Conservation (phyloP, 192 early-diverging fungal genomes). For the Bifiguratus adelaidae region DNA sequence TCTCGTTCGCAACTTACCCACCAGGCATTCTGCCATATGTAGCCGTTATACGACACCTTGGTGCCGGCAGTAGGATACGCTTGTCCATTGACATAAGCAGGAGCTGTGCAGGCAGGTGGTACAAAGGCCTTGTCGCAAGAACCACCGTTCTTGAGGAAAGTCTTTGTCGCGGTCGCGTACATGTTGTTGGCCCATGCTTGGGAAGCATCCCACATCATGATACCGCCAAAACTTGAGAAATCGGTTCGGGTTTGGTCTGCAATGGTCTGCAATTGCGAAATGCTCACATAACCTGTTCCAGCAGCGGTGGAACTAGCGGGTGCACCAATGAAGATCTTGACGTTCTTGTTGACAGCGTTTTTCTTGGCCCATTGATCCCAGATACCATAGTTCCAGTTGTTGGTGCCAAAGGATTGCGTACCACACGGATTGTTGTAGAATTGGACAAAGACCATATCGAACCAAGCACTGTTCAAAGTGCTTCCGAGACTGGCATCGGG, state of each 20-base stretch:
- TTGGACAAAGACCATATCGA: constrained; percentile 54
- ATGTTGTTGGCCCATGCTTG: constrained; percentile 16
- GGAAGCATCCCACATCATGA: constrained; percentile 48
- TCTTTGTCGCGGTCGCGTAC: constrained; percentile 7
- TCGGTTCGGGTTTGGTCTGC: constrained; percentile 18
- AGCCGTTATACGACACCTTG: constrained; percentile 32
- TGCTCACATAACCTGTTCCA: constrained; percentile 36
- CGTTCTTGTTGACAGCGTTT: constrained; percentile 41
- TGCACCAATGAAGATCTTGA: constrained; percentile 51
- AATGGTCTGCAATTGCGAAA: constrained; percentile 23
- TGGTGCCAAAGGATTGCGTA: constrained; percentile 17
- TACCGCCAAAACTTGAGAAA: constrained; percentile 41
- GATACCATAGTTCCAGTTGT: constrained; percentile 28
- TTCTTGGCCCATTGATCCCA: constrained; percentile 53
- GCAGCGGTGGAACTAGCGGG: constrained; percentile 43
- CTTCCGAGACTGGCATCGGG: constrained; percentile 47
- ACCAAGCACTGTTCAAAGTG: constrained; percentile 36
- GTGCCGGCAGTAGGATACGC: constrained; percentile 21
- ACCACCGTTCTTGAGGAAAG: background rate
- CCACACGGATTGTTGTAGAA: constrained; percentile 60
- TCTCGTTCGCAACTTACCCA: no score
- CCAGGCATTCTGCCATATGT: no score
- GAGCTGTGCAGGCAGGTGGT: constrained; percentile 18
- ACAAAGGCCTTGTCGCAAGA: constrained; percentile 6
- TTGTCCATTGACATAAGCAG: constrained; percentile 15